Base-by-base conservation (phyloP, 306 rosid genomes). In the Chamaecrista fasciculata region DNA sequence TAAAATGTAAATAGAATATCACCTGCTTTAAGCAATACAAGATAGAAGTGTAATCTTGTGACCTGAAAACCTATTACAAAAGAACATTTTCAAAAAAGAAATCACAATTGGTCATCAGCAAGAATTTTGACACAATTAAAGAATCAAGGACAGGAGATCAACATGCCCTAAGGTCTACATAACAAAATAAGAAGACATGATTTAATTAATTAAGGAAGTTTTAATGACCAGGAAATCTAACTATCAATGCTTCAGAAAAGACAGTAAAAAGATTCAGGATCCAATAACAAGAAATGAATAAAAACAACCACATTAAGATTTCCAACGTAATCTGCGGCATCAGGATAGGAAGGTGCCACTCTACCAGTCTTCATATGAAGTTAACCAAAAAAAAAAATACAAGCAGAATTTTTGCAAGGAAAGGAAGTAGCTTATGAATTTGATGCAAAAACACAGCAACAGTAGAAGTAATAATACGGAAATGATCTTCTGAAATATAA, bases 41-140 rank as follows among this genome's bases (percentile, higher is more conserved):
- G 18, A 94, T 90, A 6, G 98, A 86, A 57, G 85, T 89, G 58
- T 94, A 91, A 80, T 94, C 99, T 65, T 94, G 99, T 6, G 99
- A 94, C 92, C 99, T 86, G 79, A 91, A 94, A 69, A 94, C 83
- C 96, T 94, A 77, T 19, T 31, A 72, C 34, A 57, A 63, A 29
- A 78, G 18, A 57, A 61, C 18, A n/a, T n/a, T 18, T 8, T 50
- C 47, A 37, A 42, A 26, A 1, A 29, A 28, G 56, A 21, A 63
- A 43, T 60, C 42, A 83, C 24, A 39, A 66, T n/a, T n/a, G n/a
- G n/a, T 25, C n/a, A n/a, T 12, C 34, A 53, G 46, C 11, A 42
- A 6, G 44, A 33, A 34, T 67, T 64, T 60, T 71, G 18, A 4
- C 11, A 55, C 39, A 28, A 74, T 10, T 21, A 31, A 1, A 8